Base-by-base conservation (phyloP, 1,284 basidiomycete species). In the Pulchroboletus neoregius region DNA sequence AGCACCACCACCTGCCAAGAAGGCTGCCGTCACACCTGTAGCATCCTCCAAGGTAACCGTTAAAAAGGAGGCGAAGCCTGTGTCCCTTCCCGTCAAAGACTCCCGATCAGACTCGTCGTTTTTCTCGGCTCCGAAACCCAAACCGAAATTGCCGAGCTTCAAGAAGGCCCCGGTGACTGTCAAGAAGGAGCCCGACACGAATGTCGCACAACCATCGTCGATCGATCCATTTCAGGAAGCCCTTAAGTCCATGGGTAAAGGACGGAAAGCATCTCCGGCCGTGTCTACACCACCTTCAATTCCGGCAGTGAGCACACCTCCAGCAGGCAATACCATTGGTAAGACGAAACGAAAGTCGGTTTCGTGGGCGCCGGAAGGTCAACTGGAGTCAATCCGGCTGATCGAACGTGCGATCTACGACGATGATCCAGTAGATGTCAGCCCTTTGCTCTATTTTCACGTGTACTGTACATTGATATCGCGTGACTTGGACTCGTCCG, bases 371-470 rank as follows among this genome's bases (percentile, higher is more conserved):
- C 73, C 84, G 34, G 85, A 87, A 51, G 77, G 71, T 54, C 70
- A 79, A 61, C 78, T 91, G 54, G 84, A 82, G 70, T 72, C 76
- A 61, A 72, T 91, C 63, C 81, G 79, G 68, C 66, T 82, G 62
- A 91, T 91, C 69, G 87, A 90, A 68, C 80, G 75, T 60, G 88
- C 88, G 53, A 72, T 89, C 57, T 91, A 91, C 70, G 88, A 90
- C 57, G 87, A 89, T 67, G 88, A 90, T 73, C 77, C 78, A 60
- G 73, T 78, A 71, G 80, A 86, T 78, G 87, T 90, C 75, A 80
- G 85, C 79, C 60, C 55, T 57, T 51, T 70, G 65, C 59, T 65
- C 54, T 67, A 66, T 65, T 65, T 66, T 63, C 66, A 59, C 58
- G 60, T 66, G 60, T 77, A 80, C 68, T 68, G 68, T 80, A 76